phyloP scores from a whole-genome alignment of 257 asterid species.

The Rubia yunnanensis region DNA sequence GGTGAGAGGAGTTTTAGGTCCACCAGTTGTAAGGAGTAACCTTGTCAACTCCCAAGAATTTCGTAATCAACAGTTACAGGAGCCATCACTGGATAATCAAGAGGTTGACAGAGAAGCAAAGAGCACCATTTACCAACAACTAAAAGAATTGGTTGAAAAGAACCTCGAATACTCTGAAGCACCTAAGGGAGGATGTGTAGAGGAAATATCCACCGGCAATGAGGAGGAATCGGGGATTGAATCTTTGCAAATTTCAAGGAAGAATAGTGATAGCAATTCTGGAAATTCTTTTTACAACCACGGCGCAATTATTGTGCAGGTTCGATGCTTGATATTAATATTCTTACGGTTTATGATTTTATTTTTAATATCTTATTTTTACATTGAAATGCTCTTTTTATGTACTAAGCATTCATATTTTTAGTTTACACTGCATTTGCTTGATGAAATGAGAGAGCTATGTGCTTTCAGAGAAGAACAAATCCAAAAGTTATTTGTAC shows the following conservation, averaged over 20 bases:
- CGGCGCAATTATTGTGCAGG: conserved; percentile 44
- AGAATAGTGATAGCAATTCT: conserved; percentile 15
- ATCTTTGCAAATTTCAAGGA: conserved; percentile 22
- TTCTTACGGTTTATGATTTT: conserved; percentile 9
- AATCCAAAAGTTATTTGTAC: too few relatives aligned
- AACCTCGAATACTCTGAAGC: conserved; percentile 11
- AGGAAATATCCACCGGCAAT: conserved; percentile 28
- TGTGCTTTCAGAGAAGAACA: too few relatives aligned
- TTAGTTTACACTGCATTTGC: conserved; percentile 31
- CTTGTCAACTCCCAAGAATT: conserved; percentile 23
- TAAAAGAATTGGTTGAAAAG: too few relatives aligned
- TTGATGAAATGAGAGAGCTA: conserved; percentile 43
- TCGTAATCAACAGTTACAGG: conserved; percentile 20
- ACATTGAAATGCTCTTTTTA: neutral
- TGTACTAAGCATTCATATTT: neutral
- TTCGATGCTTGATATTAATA: conserved; percentile 15
- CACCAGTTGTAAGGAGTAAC: conserved; percentile 21
- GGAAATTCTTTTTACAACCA: too few relatives aligned
- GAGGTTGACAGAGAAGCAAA: conserved; percentile 28
- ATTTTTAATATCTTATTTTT: too few relatives aligned
- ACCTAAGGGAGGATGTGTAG: conserved; percentile 15
- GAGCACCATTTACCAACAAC: conserved; percentile 34
- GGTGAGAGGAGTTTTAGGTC: too few relatives aligned
- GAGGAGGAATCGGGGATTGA: too few relatives aligned
- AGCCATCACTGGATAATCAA: conserved; percentile 19